These are phyloP conservation scores for Metschnikowia gelsemii DNA, from an alignment of 805 yeast genomes.

Conservation along the genomic window DNA sequence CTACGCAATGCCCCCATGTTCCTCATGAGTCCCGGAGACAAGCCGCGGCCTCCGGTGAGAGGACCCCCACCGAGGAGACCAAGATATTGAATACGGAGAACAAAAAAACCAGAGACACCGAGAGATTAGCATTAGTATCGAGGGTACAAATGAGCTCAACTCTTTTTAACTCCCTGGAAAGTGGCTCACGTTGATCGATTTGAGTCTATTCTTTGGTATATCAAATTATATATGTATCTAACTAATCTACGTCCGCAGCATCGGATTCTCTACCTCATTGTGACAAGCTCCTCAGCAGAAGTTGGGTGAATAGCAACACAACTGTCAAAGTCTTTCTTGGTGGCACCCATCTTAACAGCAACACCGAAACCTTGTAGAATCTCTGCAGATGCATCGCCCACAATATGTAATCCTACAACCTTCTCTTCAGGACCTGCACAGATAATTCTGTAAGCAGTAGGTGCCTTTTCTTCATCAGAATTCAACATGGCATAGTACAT, in stretches of 20 bases:
- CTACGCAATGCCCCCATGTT: slow-evolving; percentile 88
- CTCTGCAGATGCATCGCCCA: slow-evolving; percentile 90
- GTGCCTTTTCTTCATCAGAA: slow-evolving; percentile 64
- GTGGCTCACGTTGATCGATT: slow-evolving; percentile 5
- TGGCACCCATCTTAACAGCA: slow-evolving; percentile 98
- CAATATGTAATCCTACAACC: slow-evolving; percentile 91
- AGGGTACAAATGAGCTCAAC: background rate
- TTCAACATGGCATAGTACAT: slow-evolving; percentile 90
- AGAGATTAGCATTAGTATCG: no score
- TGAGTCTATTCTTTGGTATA: slow-evolving; percentile 3
- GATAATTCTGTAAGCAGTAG: slow-evolving; percentile 82
- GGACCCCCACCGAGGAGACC: slow-evolving; percentile 40
- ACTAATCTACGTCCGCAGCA: slow-evolving; percentile 5
- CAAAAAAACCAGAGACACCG: background rate
- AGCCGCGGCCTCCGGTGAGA: slow-evolving; percentile 71
- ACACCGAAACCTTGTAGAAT: slow-evolving; percentile 98
- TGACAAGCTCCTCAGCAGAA: slow-evolving; percentile 95
- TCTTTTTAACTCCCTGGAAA: background rate
- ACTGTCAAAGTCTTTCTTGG: slow-evolving; percentile 90
- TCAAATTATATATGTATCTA: slow-evolving; percentile 2
- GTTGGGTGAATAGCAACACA: slow-evolving; percentile 99
- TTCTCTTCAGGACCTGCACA: slow-evolving; percentile 80
- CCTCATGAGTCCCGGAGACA: slow-evolving; percentile 52
- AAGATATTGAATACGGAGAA: background rate
- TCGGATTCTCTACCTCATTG: slow-evolving; percentile 47